Evolutionary conservation across 2,329 filamentous ascomycete genomes (phyloP).

Genomic region (Sclerotinia subarctica): DNA sequence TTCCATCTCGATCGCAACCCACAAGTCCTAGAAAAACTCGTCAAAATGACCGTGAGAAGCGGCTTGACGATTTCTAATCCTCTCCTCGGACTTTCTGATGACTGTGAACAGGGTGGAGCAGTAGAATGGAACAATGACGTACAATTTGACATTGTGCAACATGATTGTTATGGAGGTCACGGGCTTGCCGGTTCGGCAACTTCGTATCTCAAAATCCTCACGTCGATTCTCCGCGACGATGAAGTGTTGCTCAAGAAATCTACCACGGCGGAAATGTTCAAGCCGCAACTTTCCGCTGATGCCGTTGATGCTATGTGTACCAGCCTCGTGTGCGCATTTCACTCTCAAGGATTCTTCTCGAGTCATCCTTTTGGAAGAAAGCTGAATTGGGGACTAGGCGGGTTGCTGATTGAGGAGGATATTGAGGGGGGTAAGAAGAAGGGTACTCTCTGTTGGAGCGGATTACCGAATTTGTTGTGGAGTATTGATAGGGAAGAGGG

Average conservation of each 20-base stretch:
- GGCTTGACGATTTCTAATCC: not conserved
- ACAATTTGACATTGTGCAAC: not conserved
- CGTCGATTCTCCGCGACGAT: constrained; percentile 3
- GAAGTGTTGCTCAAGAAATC: constrained; percentile 6
- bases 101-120: not conserved
- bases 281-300: constrained; percentile 31
- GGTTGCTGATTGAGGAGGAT: constrained; percentile 24
- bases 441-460: constrained; percentile 45
- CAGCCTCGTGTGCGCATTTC: constrained; percentile 16
- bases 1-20: constrained; percentile 17
- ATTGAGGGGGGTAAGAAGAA: constrained; percentile 40
- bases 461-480: constrained; percentile 48
- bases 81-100: not conserved
- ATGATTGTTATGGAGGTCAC: constrained; percentile 17
- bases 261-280: constrained; percentile 4
- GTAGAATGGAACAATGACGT: not conserved
- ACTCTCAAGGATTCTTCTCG: constrained; percentile 33
- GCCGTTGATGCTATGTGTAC: not conserved
- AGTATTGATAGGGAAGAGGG: constrained; percentile 42
- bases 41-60: constrained; percentile 9
- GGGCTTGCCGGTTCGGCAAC: constrained; percentile 9
- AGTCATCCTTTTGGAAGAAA: not conserved
- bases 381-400: constrained; percentile 4
- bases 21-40: not conserved
- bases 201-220: not conserved